Evolutionary conservation across 2,329 filamentous ascomycete species (phyloP).

Genomic region (Fusarium sambucinum): DNA sequence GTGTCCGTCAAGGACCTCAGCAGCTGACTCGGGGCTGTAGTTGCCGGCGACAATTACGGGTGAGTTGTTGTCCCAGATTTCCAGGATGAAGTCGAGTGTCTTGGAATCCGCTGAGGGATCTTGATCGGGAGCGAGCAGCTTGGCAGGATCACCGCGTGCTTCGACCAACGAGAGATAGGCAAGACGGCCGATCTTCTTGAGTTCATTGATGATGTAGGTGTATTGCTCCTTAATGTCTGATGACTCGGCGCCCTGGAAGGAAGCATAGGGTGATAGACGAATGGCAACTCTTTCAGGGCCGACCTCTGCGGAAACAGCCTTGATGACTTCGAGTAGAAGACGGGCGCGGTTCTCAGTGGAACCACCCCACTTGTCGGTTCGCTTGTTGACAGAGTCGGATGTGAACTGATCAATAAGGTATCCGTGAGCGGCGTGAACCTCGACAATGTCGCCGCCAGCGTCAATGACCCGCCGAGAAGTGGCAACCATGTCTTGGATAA

Average conservation of each 20-base stretch:
- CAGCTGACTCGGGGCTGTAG: constrained; percentile 40
- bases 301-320: constrained; percentile 52
- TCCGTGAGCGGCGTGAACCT: constrained; percentile 58
- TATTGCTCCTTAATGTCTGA: constrained; percentile 40
- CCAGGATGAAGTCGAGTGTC: constrained; percentile 50
- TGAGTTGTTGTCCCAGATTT: constrained; percentile 48
- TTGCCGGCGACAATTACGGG: constrained; percentile 48
- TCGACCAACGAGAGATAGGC: constrained; percentile 50
- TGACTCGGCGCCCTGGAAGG: constrained; percentile 44
- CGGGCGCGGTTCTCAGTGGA: constrained; percentile 65
- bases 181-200: constrained; percentile 48
- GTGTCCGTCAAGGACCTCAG: constrained; percentile 38
- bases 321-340: constrained; percentile 60
- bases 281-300: constrained; percentile 56
- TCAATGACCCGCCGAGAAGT: constrained; percentile 17
- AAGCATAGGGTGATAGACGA: constrained; percentile 52
- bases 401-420: constrained; percentile 71
- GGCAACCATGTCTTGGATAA: constrained; percentile 28
- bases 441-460: constrained; percentile 26
- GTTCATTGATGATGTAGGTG: constrained; percentile 44
- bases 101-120: constrained; percentile 50
- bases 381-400: constrained; percentile 52
- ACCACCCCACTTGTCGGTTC: constrained; percentile 67
- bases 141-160: constrained; percentile 40
- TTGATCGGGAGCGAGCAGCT: constrained; percentile 29